A percentile compares a stretch with the other conserved stretches of the same genome.
Conservation (phyloP, 2,329 filamentous ascomycete genomes). For the Pestalotiopsis sp. region DNA sequence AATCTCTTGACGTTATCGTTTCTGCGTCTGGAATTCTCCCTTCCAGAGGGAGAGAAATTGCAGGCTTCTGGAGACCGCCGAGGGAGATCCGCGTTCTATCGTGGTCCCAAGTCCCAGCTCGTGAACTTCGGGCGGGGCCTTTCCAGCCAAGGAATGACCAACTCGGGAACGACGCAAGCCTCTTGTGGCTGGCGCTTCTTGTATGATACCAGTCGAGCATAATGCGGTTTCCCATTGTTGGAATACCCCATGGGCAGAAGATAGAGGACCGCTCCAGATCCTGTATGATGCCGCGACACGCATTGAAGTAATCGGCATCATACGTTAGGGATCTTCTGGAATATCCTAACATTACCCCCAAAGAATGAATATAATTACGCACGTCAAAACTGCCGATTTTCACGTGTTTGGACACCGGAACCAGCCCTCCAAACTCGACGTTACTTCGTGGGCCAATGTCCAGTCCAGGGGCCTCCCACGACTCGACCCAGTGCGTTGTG, state of each 20-base stretch:
- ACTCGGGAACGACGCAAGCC: background rate
- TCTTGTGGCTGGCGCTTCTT: background rate
- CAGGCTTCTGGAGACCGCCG: background rate
- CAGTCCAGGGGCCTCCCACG: background rate
- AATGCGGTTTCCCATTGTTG: background rate
- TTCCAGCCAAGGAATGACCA: background rate
- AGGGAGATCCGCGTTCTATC: background rate
- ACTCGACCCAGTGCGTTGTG: background rate
- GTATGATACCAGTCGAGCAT: background rate
- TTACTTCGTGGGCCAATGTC: background rate
- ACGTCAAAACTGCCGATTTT: background rate
- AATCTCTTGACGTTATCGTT: background rate
- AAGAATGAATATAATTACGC: background rate
- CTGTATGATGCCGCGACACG: background rate
- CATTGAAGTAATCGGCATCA: background rate
- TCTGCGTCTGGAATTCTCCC: background rate
- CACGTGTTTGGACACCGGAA: background rate
- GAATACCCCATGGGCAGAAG: background rate
- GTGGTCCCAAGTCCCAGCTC: background rate
- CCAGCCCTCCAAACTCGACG: background rate
- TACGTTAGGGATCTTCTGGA: background rate
- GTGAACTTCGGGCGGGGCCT: background rate
- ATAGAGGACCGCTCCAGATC: background rate
- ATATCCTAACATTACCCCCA: background rate
- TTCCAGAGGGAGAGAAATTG: background rate